Base-by-base conservation (phyloP, 345 rosid genomes). In the Citrus maxima region DNA sequence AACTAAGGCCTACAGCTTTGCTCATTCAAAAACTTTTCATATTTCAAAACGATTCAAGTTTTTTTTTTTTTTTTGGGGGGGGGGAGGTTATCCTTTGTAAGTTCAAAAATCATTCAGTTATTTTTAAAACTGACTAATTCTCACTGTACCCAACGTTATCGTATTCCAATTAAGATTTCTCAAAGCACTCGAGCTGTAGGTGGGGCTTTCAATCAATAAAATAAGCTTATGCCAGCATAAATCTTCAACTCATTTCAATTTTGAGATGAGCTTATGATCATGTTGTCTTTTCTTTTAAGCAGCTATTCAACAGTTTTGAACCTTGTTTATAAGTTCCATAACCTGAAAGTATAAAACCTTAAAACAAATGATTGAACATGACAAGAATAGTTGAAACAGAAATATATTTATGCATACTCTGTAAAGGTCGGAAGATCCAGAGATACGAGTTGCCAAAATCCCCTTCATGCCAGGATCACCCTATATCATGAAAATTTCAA, bases 391-490 rank as follows among this genome's bases (percentile, higher is more conserved):
- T 28, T 62, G 67, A n/a, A 55, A 64, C 58, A 54, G 63, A 59
- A 79, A 66, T 72, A 65, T 75, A 70, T 51, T 46, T 46, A 74
- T 30, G 54, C 90, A 82, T 84, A 93, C 98, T 67, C 77, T 83
- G 84, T 88, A 95, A 27, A 95, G 89, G 82, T 95, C 98, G 6
- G 98, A 90, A 78, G 99, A 93, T 76, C 98, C 99, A 69, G 99
- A 74, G 60, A 95, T 82, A 56, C 97, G 93, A 81, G 97, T 92
- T 51, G 99, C 97, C 56, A 95, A 92, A 78, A 78, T 84, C 82
- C 97, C 99, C 84, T 93, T 93, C 97, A 90, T 88, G n/a, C 96
- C 98, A 85, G 85, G 66, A 80, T 95, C 99, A 78, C 99, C 99
- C 99, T 95, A 60, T 24, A 79, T 55, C 35, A 65, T 19, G 51